Base-by-base conservation (phyloP, 768 basidiomycete genomes). In the Pulveroboletus sp. region DNA sequence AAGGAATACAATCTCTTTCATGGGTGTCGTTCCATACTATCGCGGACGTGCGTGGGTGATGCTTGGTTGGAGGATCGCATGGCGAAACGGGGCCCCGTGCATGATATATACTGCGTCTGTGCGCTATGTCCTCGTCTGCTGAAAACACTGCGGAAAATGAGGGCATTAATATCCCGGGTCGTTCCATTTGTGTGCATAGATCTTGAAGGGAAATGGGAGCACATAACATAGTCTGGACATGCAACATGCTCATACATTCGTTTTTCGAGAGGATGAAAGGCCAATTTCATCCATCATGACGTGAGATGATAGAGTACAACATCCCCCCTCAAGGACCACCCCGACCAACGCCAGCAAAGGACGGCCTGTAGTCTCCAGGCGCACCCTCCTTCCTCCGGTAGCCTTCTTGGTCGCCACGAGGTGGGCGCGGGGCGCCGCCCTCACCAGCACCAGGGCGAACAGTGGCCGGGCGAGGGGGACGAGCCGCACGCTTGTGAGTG, bases 401-500 rank as follows among this genome's bases (percentile, higher is more conserved):
- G 63, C 89, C 91, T 24, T 94, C 93, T 61, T 91, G 82, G 69
- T 89, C 86, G 37, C 83, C 83, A 55, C 94, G 90, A 60, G 93
- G 91, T 36, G 90, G 78, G 57, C 92, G 89, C 78, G 94, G 91
- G 11, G 88, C 82, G 60, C 79, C 81, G 40, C 90, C 89, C 51
- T 79, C 82, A 40, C 82, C 88, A 58, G 78, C 82, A 53, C 84
- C 83, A 26, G 78, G 76, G 58, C 86, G 83, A 49, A 82, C 81
- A 50, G 78, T 72, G 44, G 93, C 87, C 30, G 92, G 90, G 57
- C 91, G 88, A 39, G 86, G 76, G 23, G 89, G 82, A 63, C 96
- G 92, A 44, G 80, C 87, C 53, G 90, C 89, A 78, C 94, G 96
- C 79, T 96, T 96, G 82, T 95, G 92, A 54, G 96, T 99, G 49